Percentiles rank a stretch among this genome's conserved stretches.
Evolutionary conservation across 139 green algal species (phyloP).

Genomic region (Chlorella sp.): DNA sequence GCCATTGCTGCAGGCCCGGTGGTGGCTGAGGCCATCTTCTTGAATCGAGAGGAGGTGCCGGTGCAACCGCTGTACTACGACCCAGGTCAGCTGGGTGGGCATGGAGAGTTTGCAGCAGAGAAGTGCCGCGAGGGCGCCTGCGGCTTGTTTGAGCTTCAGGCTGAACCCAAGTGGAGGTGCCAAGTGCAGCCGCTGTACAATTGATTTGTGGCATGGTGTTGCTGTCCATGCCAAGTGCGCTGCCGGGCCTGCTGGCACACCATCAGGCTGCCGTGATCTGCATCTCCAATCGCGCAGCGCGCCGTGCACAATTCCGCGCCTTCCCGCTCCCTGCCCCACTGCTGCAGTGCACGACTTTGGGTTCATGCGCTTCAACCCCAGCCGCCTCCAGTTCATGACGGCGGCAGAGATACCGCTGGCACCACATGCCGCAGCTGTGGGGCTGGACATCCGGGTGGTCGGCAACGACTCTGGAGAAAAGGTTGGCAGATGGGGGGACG

Average conservation of each 20-base stretch:
- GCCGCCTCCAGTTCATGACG: slow-evolving; percentile 75
- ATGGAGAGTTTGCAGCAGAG: neutral
- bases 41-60: slow-evolving; percentile 88
- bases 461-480: slow-evolving; percentile 94
- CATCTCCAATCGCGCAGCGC: no score
- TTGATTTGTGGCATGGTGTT: no score
- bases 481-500: slow-evolving; percentile 24
- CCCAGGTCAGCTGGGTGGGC: slow-evolving; percentile 22
- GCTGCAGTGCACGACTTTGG: slow-evolving; percentile 60
- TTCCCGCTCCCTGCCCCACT: neutral
- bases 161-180: no score
- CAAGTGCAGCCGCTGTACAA: no score
- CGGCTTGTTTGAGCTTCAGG: no score
- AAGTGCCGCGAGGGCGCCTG: no score
- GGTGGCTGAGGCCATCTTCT: slow-evolving; percentile 92
- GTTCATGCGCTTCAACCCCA: slow-evolving; percentile 82
- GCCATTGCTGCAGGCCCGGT: slow-evolving; percentile 65
- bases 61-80: slow-evolving; percentile 58
- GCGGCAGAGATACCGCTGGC: slow-evolving; percentile 77
- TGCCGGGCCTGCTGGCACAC: no score
- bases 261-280: no score
- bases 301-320: no score
- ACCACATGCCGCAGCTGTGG: slow-evolving; percentile 83
- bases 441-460: slow-evolving; percentile 89
- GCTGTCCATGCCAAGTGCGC: no score